A percentile compares a stretch with the other conserved stretches of the same genome.
Conservation (phyloP, 1,139 yeast species). For the Saccharomyces hybrid region DNA sequence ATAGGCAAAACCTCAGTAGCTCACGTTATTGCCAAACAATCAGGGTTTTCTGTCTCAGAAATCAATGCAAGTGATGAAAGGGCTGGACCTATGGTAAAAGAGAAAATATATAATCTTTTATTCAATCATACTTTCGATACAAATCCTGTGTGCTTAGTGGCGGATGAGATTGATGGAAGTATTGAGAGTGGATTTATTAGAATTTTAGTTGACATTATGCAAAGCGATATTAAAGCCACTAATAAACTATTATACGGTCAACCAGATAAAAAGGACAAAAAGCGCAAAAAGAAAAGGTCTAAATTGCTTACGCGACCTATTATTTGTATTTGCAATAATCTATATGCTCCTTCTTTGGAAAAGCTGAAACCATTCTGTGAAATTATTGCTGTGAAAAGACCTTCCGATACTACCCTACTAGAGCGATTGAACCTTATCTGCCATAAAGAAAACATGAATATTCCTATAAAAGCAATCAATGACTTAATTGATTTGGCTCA, state of each 20-base stretch:
- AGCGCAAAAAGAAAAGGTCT: slow-evolving; percentile 27
- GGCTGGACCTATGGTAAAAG: slow-evolving; percentile 48
- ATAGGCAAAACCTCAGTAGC: slow-evolving; percentile 92
- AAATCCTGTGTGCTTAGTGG: slow-evolving; percentile 70
- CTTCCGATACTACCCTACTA: slow-evolving; percentile 44
- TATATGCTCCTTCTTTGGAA: slow-evolving; percentile 66
- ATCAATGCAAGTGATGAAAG: slow-evolving; percentile 87
- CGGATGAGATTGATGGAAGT: slow-evolving; percentile 92
- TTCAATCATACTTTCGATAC: slow-evolving; percentile 50
- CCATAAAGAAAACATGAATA: slow-evolving; percentile 37
- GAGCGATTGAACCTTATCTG: slow-evolving; percentile 46
- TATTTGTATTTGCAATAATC: slow-evolving; percentile 86
- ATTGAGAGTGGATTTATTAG: slow-evolving; percentile 74
- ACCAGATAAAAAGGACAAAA: slow-evolving; percentile 20
- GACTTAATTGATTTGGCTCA: slow-evolving; percentile 66
- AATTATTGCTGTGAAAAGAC: slow-evolving; percentile 55
- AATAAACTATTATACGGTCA: slow-evolving; percentile 14
- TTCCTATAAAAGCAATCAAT: slow-evolving; percentile 38
- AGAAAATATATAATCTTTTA: slow-evolving; percentile 63
- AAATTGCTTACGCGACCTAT: slow-evolving; percentile 69
- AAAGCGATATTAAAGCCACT: slow-evolving; percentile 50
- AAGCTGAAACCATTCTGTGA: slow-evolving; percentile 69
- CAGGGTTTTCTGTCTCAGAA: slow-evolving; percentile 76
- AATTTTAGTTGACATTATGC: slow-evolving; percentile 53
- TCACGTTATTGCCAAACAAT: slow-evolving; percentile 73